A percentile compares a stretch with the other conserved stretches of the same genome.
phyloP scores from a whole-genome alignment of 352 stramenopile genomes.

The Blastocystis sp. region DNA sequence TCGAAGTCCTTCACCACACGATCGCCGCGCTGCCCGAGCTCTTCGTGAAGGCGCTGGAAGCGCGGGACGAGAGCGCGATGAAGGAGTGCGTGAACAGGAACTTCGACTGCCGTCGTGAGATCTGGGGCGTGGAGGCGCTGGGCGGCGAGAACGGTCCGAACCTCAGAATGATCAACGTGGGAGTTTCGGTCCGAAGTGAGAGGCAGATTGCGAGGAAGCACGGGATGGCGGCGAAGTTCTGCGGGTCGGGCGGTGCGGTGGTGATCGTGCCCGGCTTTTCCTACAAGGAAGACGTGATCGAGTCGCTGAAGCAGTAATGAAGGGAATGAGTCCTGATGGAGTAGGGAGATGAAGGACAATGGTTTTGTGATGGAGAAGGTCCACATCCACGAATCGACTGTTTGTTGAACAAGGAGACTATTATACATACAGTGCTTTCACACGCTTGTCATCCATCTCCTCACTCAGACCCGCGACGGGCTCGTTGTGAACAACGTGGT shows the following conservation, averaged over 20 bases:
- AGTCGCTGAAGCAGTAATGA: conserved; percentile 2
- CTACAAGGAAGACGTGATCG: conserved; percentile 52
- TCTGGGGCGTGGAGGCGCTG: conserved; percentile 77
- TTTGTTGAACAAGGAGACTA: conserved; percentile 43
- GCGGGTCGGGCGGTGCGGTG: conserved; percentile 76
- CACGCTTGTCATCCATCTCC: conserved; percentile 30
- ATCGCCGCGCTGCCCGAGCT: conserved; percentile 51
- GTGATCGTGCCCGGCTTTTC: conserved; percentile 68
- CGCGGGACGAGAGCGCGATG: conserved; percentile 64
- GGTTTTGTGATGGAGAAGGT: conserved; percentile 47
- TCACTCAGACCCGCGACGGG: neutral
- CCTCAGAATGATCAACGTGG: conserved; percentile 76
- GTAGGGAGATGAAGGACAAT: conserved; percentile 46
- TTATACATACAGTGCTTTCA: conserved; percentile 55
- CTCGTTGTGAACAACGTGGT: neutral
- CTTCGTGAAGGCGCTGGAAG: conserved; percentile 34
- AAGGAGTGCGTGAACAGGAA: conserved; percentile 77
- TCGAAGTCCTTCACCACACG: conserved; percentile 71
- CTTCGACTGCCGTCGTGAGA: conserved; percentile 75
- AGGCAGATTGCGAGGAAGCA: conserved; percentile 74
- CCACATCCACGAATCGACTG: conserved; percentile 9
- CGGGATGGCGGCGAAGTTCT: conserved; percentile 76
- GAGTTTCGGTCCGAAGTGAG: neutral
- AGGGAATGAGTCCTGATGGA: neutral
- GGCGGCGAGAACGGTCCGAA: conserved; percentile 73